A percentile compares a stretch with the other conserved stretches of the same genome.
Evolutionary conservation across 2,329 filamentous ascomycete genomes (phyloP).

Genomic region (Sordariomycetes sp.): DNA sequence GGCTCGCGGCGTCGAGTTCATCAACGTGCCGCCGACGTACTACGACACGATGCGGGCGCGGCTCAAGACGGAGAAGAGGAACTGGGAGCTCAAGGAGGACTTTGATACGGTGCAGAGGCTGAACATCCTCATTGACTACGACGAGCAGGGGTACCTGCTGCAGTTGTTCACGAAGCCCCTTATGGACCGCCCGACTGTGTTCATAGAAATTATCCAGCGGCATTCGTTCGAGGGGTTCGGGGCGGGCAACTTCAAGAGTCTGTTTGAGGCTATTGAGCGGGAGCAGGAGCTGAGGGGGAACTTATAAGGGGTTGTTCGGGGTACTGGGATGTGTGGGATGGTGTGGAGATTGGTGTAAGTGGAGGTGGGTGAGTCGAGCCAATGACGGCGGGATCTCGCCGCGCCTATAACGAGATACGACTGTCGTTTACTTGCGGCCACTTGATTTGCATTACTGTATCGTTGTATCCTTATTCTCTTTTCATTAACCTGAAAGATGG

Average conservation of each 20-base stretch:
- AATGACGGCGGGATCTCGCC: neutral
- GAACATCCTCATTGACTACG: slow-evolving; percentile 90
- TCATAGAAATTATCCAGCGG: slow-evolving; percentile 91
- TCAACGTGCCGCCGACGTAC: slow-evolving; percentile 76
- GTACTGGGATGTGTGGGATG: neutral
- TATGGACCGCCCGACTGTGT: slow-evolving; percentile 90
- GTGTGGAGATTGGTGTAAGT: neutral
- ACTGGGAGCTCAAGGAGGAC: slow-evolving; percentile 61
- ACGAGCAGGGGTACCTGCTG: slow-evolving; percentile 75
- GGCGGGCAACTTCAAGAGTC: slow-evolving; percentile 86
- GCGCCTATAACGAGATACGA: neutral
- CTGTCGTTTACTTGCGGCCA: neutral
- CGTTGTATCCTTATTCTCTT: neutral
- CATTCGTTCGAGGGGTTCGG: slow-evolving; percentile 87
- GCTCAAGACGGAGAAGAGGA: slow-evolving; percentile 48
- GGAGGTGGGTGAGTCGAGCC: neutral
- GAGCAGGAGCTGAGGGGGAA: slow-evolving; percentile 84
- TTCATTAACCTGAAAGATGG: neutral
- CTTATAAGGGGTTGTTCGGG: slow-evolving; percentile 30
- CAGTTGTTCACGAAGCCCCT: slow-evolving; percentile 74
- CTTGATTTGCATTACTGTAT: neutral
- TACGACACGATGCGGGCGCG: slow-evolving; percentile 66
- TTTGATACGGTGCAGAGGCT: slow-evolving; percentile 63
- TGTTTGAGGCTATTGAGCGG: slow-evolving; percentile 91
- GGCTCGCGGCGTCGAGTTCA: slow-evolving; percentile 85